Conservation (phyloP, 148 eudicot species). For the Oxyria digyna region DNA sequence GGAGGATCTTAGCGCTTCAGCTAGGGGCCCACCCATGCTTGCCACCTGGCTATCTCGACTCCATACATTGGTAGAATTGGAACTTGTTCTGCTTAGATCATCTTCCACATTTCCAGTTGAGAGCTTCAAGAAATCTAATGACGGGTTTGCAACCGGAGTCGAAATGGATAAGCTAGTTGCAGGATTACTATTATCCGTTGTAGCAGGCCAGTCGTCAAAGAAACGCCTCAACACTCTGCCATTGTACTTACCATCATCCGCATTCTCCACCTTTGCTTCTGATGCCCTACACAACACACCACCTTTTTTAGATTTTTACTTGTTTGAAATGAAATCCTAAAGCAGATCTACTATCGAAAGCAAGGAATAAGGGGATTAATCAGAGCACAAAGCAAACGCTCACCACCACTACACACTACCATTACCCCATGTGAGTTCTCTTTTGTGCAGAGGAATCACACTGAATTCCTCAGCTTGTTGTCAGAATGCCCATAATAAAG, state of each 20-base stretch:
- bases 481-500: neutral
- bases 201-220: conserved; percentile 71
- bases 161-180: conserved; percentile 49
- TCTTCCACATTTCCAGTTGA: conserved; percentile 31
- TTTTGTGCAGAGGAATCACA: conserved; percentile 9
- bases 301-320: neutral
- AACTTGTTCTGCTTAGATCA: conserved; percentile 18
- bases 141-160: conserved; percentile 23
- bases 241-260: conserved; percentile 19
- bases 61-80: neutral
- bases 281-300: neutral
- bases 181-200: conserved; percentile 14
- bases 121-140: conserved; percentile 56
- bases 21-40: conserved; percentile 71
- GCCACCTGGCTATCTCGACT: conserved; percentile 22
- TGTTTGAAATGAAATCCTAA: neutral
- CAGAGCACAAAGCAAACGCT: conserved; percentile 5
- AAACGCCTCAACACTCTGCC: conserved; percentile 40
- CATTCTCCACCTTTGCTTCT: conserved; percentile 19
- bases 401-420: neutral
- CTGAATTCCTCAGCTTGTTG: neutral
- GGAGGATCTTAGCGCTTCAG: conserved; percentile 70
- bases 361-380: neutral
- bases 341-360: neutral
- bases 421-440: neutral